Conservation (phyloP, 2,329 filamentous ascomycete genomes). For the Colletotrichum magnum region DNA sequence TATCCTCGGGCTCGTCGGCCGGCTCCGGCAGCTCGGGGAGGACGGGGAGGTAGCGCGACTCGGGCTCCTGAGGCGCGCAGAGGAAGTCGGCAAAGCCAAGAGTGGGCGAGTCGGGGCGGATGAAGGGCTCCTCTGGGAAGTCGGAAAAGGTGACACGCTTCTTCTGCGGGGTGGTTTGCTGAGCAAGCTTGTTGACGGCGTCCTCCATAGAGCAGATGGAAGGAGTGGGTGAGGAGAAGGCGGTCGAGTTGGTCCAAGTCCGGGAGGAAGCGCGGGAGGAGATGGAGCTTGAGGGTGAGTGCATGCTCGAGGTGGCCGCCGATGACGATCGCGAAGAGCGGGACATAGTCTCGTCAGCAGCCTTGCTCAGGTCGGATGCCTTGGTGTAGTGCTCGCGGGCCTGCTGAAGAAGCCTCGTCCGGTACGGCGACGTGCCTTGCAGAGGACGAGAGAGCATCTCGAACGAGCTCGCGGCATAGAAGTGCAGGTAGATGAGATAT, state of each 20-base stretch:
- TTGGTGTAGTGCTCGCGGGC: slow-evolving; percentile 66
- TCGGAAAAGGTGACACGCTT: slow-evolving; percentile 57
- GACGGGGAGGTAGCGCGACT: slow-evolving; percentile 38
- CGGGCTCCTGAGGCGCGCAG: slow-evolving; percentile 42
- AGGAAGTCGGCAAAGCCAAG: slow-evolving; percentile 66
- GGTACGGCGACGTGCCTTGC: slow-evolving; percentile 60
- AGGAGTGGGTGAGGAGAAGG: slow-evolving; percentile 62
- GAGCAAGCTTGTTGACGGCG: slow-evolving; percentile 30
- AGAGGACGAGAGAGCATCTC: slow-evolving; percentile 69
- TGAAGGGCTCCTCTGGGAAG: slow-evolving; percentile 60
- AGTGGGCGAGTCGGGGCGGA: slow-evolving; percentile 73
- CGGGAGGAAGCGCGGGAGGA: slow-evolving; percentile 52
- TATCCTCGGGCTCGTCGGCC: slow-evolving; percentile 40
- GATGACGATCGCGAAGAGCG: slow-evolving; percentile 57
- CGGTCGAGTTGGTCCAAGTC: slow-evolving; percentile 58
- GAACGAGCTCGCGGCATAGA: slow-evolving; percentile 73
- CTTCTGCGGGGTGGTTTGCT: slow-evolving; percentile 45
- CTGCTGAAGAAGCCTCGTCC: slow-evolving; percentile 63
- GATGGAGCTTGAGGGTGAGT: slow-evolving; percentile 63
- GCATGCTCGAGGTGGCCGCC: slow-evolving; percentile 54
- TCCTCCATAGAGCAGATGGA: slow-evolving; percentile 58
- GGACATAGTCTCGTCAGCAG: slow-evolving; percentile 60
- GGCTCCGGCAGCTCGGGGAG: slow-evolving; percentile 41
- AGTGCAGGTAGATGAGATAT: slow-evolving; percentile 71
- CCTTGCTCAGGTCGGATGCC: slow-evolving; percentile 62